Base-by-base conservation (phyloP, 2,329 filamentous ascomycete genomes). In the Cryoendolithus antarcticus region DNA sequence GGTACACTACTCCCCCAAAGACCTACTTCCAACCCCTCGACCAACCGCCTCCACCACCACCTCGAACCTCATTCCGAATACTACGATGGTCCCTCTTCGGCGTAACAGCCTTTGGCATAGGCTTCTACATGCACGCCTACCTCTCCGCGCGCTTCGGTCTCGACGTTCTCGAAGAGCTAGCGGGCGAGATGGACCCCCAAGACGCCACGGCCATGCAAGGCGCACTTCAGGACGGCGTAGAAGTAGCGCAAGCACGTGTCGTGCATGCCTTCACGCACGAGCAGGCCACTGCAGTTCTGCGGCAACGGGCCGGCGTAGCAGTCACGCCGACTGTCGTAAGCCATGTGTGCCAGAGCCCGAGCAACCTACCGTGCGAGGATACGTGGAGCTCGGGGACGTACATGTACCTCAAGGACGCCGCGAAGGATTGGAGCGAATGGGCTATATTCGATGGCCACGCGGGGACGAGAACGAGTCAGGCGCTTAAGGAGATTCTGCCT, bases 401-500 rank as follows among this genome's bases (percentile, higher is more conserved):
- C 39, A 41, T 29, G 4, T 41, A 48, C 31, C 46, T 46, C 34
- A 39, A 48, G 21, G 49, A 56, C 27, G 42, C 41, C 2, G 37
- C 31, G 7, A 46, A 44, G 27, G 47, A 52, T 30, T 57, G 54
- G 54, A 42, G 36, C 21, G 44, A 57, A 24, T 65, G 61, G 60
- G 58, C 46, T 8, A 54, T 65, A 21, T 65, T 63, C 30, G 63
- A 66, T 38, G 63, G 63, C 1, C 63, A 66, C 48, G 56, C 56
- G 32, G 57, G 58, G 10, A 44, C 49, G 3, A 42, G 48, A 5
- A 60, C 56, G 6, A 44, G 57, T 3, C 39, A 52, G 6, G 21
- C 53, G 7, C 46, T 60, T 3, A 45, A 48, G 37, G 41, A 51
- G 6, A 13, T 39, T 5, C 32, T 60, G 10, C 45, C 51, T 8